Evolutionary conservation across 2,329 filamentous ascomycete species (phyloP).

Genomic region (Plectosphaerella cucumerina): DNA sequence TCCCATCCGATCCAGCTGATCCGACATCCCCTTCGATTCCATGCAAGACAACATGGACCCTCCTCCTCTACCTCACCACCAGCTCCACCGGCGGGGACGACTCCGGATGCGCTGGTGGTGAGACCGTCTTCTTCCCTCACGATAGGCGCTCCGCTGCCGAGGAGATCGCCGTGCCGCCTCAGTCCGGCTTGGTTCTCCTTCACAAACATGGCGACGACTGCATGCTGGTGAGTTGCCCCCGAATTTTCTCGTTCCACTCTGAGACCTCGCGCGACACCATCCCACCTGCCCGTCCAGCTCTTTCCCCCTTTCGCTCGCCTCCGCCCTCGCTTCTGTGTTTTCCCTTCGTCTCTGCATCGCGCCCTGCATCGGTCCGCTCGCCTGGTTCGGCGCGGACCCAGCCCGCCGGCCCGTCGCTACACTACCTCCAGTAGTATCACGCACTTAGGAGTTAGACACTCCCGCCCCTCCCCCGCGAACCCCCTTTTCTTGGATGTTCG

Average conservation of each 20-base stretch:
- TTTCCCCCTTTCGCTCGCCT: neutral
- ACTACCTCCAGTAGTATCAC: too few relatives aligned
- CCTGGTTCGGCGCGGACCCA: neutral
- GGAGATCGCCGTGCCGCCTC: constrained; percentile 67
- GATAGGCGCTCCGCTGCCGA: constrained; percentile 51
- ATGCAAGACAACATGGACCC: constrained; percentile 82
- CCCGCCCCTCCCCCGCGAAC: too few relatives aligned
- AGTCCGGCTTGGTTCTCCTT: constrained; percentile 80
- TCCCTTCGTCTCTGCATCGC: constrained; percentile 26
- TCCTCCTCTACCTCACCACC: constrained; percentile 82
- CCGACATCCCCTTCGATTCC: constrained; percentile 18
- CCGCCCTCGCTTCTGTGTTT: neutral
- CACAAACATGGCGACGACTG: constrained; percentile 89
- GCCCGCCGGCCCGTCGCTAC: neutral
- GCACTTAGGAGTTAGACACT: too few relatives aligned
- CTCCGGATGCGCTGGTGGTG: constrained; percentile 76
- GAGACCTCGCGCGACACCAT: neutral
- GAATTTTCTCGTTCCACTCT: constrained; percentile 5
- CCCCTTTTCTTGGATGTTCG: too few relatives aligned
- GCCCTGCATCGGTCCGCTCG: neutral
- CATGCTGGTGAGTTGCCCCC: constrained; percentile 65
- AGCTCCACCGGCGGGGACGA: constrained; percentile 28
- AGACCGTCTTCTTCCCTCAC: constrained; percentile 88
- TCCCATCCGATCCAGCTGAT: constrained; percentile 27
- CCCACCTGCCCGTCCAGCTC: constrained; percentile 1